Conservation (phyloP, 208 protist genomes). For the Leishmania gerbilli region DNA sequence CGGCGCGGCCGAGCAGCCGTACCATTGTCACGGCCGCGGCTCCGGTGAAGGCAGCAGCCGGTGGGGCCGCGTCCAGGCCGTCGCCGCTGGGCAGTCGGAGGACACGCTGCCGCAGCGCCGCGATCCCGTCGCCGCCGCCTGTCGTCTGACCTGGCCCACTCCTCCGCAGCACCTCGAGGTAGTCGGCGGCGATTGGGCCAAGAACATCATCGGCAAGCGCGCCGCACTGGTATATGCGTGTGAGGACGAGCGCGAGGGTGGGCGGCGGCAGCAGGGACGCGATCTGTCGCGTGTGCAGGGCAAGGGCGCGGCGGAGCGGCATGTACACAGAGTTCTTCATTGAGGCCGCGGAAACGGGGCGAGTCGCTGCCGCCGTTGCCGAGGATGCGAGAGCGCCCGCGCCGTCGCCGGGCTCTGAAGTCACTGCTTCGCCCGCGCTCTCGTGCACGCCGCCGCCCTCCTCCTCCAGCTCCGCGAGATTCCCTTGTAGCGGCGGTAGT, state of each 20-base stretch:
- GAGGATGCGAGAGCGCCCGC: not conserved
- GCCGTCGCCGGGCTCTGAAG: not conserved
- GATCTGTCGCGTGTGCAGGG: constrained; percentile 48
- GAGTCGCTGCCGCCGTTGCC: not conserved
- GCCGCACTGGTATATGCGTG: constrained; percentile 58
- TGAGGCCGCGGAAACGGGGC: not conserved
- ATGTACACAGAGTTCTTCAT: constrained; percentile 32
- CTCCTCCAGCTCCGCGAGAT: not conserved
- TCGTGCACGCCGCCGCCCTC: not conserved
- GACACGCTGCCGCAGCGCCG: constrained; percentile 17
- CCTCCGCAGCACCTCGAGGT: constrained; percentile 23
- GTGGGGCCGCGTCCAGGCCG: not conserved
- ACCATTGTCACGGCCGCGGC: constrained; percentile 50
- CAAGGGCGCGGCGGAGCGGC: constrained; percentile 46
- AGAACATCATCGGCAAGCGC: constrained; percentile 78
- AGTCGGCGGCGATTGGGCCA: constrained; percentile 46
- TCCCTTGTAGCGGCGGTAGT: not conserved
- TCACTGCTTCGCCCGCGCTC: not conserved
- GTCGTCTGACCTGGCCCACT: not conserved
- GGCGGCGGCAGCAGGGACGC: constrained; percentile 31
- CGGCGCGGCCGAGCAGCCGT: constrained; percentile 52
- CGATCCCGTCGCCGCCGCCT: constrained; percentile 11
- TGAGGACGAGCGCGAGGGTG: constrained; percentile 41
- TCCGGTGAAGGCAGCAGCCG: constrained; percentile 15
- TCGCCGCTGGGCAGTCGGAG: constrained; percentile 11